Conservation (phyloP, 1,284 basidiomycete genomes). For the Mycena citricolor region DNA sequence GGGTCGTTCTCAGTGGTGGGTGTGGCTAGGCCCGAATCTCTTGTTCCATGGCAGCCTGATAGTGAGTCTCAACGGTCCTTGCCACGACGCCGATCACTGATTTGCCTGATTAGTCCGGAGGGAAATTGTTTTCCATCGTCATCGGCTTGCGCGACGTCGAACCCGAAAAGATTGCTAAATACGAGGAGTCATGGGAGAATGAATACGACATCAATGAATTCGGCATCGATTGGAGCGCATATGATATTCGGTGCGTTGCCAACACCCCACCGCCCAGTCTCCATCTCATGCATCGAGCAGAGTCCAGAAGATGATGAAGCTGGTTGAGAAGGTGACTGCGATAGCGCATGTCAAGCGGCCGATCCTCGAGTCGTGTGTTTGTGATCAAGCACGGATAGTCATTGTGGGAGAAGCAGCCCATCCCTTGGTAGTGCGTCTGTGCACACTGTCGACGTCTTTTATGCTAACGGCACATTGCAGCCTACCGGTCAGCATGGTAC, state of each 20-base stretch:
- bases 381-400: slow-evolving; percentile 45
- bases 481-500: slow-evolving; percentile 40
- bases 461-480: slow-evolving; percentile 24
- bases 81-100: slow-evolving; percentile 10
- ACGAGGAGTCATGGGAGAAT: slow-evolving; percentile 18
- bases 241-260: slow-evolving; percentile 13
- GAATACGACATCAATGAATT: slow-evolving; percentile 23
- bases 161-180: slow-evolving; percentile 12
- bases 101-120: slow-evolving; percentile 24
- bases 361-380: slow-evolving; percentile 44
- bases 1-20: slow-evolving; percentile 32
- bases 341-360: slow-evolving; percentile 37
- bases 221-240: slow-evolving; percentile 18
- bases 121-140: slow-evolving; percentile 21
- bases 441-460: slow-evolving; percentile 1
- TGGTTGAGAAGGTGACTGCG: slow-evolving; percentile 35
- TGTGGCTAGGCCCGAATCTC: slow-evolving; percentile 38
- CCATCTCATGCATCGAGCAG: slow-evolving; percentile 29
- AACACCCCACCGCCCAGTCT: not conserved
- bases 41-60: slow-evolving; percentile 34
- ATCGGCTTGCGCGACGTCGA: slow-evolving; percentile 14
- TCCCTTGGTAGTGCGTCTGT: slow-evolving; percentile 40
- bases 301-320: slow-evolving; percentile 41
- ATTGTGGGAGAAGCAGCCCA: slow-evolving; percentile 54
- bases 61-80: slow-evolving; percentile 28